phyloP scores from a whole-genome alignment of 768 basidiomycete species.

The Grammothele lineata region DNA sequence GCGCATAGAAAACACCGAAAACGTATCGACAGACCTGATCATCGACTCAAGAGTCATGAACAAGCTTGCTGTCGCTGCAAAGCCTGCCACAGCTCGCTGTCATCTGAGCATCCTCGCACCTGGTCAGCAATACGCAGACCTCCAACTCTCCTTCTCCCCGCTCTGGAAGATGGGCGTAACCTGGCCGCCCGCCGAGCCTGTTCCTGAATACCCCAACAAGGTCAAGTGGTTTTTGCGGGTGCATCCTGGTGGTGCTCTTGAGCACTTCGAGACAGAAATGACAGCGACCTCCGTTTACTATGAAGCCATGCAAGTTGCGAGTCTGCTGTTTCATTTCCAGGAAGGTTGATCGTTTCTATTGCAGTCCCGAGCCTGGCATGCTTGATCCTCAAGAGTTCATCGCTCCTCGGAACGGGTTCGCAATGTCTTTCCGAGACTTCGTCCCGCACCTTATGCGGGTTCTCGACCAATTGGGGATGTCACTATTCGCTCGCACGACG shows the following conservation, averaged over 20 bases:
- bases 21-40: conserved; percentile 62
- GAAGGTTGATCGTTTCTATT: conserved; percentile 3
- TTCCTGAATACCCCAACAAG: conserved; percentile 51
- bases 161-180: conserved; percentile 73
- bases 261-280: conserved; percentile 82
- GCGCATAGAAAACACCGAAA: conserved; percentile 57
- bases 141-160: conserved; percentile 64
- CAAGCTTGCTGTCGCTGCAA: conserved; percentile 71
- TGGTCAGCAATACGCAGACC: conserved; percentile 73
- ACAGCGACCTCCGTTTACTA: conserved; percentile 81
- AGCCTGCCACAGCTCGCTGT: conserved; percentile 73
- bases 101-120: conserved; percentile 73
- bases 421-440: conserved; percentile 79
- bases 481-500: conserved; percentile 73
- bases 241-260: conserved; percentile 80
- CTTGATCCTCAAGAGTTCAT: conserved; percentile 78
- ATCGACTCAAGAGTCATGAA: conserved; percentile 75
- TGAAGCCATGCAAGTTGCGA: conserved; percentile 65
- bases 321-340: background rate
- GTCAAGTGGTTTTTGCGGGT: conserved; percentile 81
- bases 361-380: conserved; percentile 75
- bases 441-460: conserved; percentile 77
- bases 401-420: conserved; percentile 78
- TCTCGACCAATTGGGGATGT: conserved; percentile 82
- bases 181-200: conserved; percentile 73